Evolutionary conservation across 345 rosid species (phyloP).

Genomic region (Eucalyptus pauciflora): DNA sequence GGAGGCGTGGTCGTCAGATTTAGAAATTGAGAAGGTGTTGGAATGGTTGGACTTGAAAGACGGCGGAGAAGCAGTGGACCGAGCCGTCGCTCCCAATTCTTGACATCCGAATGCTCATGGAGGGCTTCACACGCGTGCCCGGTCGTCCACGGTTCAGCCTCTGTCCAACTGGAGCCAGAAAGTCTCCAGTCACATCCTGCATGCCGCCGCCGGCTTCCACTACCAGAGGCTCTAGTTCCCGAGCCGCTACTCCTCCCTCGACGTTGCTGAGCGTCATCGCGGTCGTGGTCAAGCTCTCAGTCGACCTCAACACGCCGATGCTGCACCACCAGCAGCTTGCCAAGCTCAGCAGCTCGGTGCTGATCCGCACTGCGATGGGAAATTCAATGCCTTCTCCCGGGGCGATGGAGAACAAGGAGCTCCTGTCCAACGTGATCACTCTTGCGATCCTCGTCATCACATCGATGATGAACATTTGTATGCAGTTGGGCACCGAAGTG

Average conservation of each 20-base stretch:
- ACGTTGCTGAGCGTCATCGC: constrained; percentile 54
- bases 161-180: constrained; percentile 69
- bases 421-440: constrained; percentile 46
- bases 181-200: constrained; percentile 24
- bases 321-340: constrained; percentile 69
- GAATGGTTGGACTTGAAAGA: no score
- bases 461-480: constrained; percentile 51
- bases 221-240: constrained; percentile 51
- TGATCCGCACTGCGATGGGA: constrained; percentile 67
- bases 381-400: constrained; percentile 86
- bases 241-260: constrained; percentile 51
- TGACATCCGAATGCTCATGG: no score
- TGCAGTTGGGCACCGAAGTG: constrained; percentile 71
- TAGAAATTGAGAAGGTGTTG: no score
- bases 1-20: no score
- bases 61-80: no score
- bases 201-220: no score
- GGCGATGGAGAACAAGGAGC: constrained; percentile 47
- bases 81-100: no score
- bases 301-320: constrained; percentile 88
- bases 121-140: constrained; percentile 53
- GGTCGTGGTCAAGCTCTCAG: constrained; percentile 63
- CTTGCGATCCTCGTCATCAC: constrained; percentile 70
- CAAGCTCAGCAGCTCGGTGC: constrained; percentile 69
- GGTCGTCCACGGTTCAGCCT: constrained; percentile 62